phyloP scores from a whole-genome alignment of 75 land plant genomes.

The Isoetes taiwanensis region DNA sequence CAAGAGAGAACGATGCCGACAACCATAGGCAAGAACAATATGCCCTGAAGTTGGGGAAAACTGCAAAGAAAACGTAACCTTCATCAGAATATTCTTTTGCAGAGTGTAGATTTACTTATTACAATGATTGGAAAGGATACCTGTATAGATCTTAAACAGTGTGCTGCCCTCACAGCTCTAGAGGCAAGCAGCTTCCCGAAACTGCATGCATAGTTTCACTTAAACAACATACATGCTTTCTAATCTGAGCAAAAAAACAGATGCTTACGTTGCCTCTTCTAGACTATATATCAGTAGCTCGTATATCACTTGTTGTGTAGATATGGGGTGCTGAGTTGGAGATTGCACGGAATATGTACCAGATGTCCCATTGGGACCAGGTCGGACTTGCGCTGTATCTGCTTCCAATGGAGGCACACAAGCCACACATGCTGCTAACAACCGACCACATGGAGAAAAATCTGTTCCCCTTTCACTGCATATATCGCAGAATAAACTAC shows the following conservation, averaged over 20 bases:
- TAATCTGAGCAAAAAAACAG: not conserved
- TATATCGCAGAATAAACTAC: no score
- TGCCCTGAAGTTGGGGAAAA: constrained; percentile 94
- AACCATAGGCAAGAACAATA: constrained; percentile 78
- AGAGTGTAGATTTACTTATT: not conserved
- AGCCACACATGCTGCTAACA: constrained; percentile 87
- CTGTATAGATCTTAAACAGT: constrained; percentile 87
- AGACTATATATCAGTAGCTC: constrained; percentile 89
- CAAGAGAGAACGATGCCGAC: constrained; percentile 81
- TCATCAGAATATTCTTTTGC: not conserved
- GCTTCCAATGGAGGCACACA: constrained; percentile 61
- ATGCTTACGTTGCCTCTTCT: constrained; percentile 63
- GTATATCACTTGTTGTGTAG: constrained; percentile 75
- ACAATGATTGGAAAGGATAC: constrained; percentile 16
- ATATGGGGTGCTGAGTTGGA: constrained; percentile 80
- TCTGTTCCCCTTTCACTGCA: constrained; percentile 97
- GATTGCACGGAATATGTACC: no score
- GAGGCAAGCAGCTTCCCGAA: constrained; percentile 73
- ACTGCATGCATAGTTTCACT: no score
- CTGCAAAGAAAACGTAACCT: constrained; percentile 23
- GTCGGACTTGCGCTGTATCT: constrained; percentile 36
- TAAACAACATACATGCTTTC: not conserved
- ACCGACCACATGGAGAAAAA: constrained; percentile 95
- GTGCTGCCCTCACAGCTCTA: constrained; percentile 85
- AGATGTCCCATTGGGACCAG: constrained; percentile 17